Base-by-base conservation (phyloP, 2,329 filamentous ascomycete genomes). In the Aspergillus clavatus region DNA sequence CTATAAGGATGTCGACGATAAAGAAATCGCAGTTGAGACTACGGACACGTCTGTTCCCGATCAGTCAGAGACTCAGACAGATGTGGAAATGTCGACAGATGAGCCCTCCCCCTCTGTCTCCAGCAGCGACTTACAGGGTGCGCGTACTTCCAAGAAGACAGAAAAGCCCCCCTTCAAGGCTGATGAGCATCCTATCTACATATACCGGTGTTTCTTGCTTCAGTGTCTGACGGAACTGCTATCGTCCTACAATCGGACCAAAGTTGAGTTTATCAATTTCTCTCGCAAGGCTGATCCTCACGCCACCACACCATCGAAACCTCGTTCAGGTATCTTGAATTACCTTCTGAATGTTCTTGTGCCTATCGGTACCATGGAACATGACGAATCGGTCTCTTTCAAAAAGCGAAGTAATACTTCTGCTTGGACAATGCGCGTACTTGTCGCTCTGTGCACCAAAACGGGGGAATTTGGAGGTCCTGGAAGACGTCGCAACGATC, bases 231-330 rank as follows among this genome's bases (percentile, higher is more conserved):
- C 89, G 0, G 93, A 99, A 67, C 79, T 98, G 11, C 75, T 98
- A 11, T 83, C 87, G 46, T 94, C 86, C 60, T 98, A 97, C 71
- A 95, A 89, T 56, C 83, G 89, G 43, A 88, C 89, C 7, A 99
- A 99, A 75, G 82, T 98, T 35, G 94, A 98, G 64, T 97, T 99
- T 64, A 96, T 99, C 73, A 97, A 96, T 67, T 98, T 96, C 72
- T 97, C 94, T 55, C 84, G 91, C 49, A 95, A 90, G 61, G 85
- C 88, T 5, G 88, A 91, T 38, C 79, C 89, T 36, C 84, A 88
- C 56, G 84, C 84, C 8, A 83, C 82, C 43, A 97, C 93, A 1
- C 93, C 93, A 4, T 90, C 94, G 12, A 97, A 97, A 68, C 93
- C 93, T 45, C 83, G 93, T 31, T 90, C 91, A 8, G 89, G 87